Percentiles rank a stretch among this genome's conserved stretches.
phyloP scores from a whole-genome alignment of 257 asterid species.

The Solanum virginianum region DNA sequence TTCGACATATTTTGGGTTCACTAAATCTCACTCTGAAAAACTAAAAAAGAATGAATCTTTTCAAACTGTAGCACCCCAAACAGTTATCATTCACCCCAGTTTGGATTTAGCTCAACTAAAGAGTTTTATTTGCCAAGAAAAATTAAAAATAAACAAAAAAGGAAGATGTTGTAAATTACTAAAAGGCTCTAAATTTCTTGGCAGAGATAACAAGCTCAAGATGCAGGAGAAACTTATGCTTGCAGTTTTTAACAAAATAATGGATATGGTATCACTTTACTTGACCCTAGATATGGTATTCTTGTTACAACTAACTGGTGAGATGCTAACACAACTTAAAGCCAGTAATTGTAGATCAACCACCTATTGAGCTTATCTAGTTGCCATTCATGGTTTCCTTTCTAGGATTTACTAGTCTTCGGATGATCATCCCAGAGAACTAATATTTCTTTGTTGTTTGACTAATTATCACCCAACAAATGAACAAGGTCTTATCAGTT shows the following conservation, averaged over 20 bases:
- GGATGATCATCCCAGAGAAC: background rate
- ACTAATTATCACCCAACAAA: background rate
- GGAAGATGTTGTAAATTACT: background rate
- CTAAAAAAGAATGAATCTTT: slow-evolving; percentile 77
- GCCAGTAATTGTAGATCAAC: background rate
- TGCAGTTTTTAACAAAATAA: background rate
- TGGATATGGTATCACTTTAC: background rate
- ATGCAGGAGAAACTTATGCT: background rate
- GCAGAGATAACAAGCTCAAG: background rate
- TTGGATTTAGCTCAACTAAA: slow-evolving; percentile 70
- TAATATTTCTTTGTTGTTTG: background rate
- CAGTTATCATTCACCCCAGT: slow-evolving; percentile 80
- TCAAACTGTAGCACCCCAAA: slow-evolving; percentile 71
- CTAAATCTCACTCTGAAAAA: slow-evolving; percentile 43
- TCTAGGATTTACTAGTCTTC: background rate
- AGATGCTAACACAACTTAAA: background rate
- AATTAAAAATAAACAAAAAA: background rate
- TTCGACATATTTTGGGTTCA: too few relatives aligned
- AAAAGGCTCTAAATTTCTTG: background rate
- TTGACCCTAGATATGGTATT: background rate
- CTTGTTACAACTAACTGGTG: background rate
- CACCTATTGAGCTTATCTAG: background rate
- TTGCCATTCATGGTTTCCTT: background rate
- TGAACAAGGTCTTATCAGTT: too few relatives aligned
- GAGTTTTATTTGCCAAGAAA: background rate